Conservation (phyloP, 768 basidiomycete species). For the Suillus alpinus region DNA sequence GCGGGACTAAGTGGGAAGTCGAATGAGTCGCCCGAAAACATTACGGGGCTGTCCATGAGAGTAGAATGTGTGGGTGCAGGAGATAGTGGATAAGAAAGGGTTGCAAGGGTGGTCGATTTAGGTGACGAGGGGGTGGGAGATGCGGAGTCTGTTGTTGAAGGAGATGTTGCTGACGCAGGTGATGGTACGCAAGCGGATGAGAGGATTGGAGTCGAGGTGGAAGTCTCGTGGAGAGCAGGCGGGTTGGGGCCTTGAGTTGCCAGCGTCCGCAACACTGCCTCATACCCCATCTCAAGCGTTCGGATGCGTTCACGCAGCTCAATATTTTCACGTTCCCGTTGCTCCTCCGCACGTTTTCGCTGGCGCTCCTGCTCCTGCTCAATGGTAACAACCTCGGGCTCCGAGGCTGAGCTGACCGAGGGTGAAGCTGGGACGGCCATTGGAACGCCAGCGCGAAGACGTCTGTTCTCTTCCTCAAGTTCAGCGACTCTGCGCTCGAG, state of each 20-base stretch:
- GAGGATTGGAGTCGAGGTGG: slow-evolving; percentile 8
- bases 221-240: slow-evolving; percentile 18
- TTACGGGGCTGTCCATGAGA: slow-evolving; percentile 30
- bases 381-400: slow-evolving; percentile 22
- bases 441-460: slow-evolving; percentile 55
- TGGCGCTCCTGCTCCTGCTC: slow-evolving; percentile 28
- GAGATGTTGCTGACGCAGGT: slow-evolving; percentile 21
- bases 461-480: slow-evolving; percentile 82
- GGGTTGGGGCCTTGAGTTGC: slow-evolving; percentile 49
- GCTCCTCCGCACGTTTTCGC: slow-evolving; percentile 36
- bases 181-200: slow-evolving; percentile 22
- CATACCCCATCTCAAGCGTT: slow-evolving; percentile 79
- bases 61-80: slow-evolving; percentile 44
- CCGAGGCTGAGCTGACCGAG: slow-evolving; percentile 12
- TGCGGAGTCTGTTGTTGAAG: slow-evolving; percentile 20
- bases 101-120: slow-evolving; percentile 25
- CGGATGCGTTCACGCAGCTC: slow-evolving; percentile 74
- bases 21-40: slow-evolving; percentile 24
- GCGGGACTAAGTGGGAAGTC: slow-evolving; percentile 38
- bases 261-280: slow-evolving; percentile 74
- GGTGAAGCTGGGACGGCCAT: slow-evolving; percentile 23
- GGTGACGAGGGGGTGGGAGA: slow-evolving; percentile 25
- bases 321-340: slow-evolving; percentile 63
- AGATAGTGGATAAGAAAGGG: slow-evolving; percentile 36
- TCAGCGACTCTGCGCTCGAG: slow-evolving; percentile 68